Evolutionary conservation across 345 rosid species (phyloP).

Genomic region (Geranium rotundifolium): DNA sequence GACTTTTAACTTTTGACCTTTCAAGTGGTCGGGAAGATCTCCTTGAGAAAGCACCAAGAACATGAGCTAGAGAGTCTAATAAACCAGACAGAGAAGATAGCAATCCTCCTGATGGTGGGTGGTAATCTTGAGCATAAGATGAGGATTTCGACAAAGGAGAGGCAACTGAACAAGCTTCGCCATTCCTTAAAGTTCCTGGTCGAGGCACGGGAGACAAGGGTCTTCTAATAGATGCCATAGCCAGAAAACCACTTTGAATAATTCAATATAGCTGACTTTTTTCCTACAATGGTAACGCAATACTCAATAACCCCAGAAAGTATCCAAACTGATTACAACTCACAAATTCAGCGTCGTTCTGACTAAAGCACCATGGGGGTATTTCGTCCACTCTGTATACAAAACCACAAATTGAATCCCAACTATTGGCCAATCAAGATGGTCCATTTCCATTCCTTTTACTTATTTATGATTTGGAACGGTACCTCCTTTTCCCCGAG

Average conservation of each 20-base stretch:
- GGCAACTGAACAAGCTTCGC: constrained; percentile 41
- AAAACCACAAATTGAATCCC: background rate
- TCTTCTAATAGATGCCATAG: constrained; percentile 58
- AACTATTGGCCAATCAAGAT: background rate
- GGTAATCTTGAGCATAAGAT: constrained; percentile 16
- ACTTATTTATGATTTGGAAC: background rate
- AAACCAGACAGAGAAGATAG: constrained; percentile 26
- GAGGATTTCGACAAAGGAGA: constrained; percentile 52
- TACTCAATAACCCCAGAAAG: background rate
- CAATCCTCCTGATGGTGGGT: constrained; percentile 25
- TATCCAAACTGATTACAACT: background rate
- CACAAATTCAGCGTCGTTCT: background rate
- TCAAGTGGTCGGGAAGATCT: constrained; percentile 32
- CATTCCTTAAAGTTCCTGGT: constrained; percentile 26
- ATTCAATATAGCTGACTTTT: background rate
- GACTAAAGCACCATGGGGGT: background rate
- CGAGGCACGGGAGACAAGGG: constrained; percentile 43
- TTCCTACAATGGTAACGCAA: background rate
- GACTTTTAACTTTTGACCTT: constrained; percentile 34
- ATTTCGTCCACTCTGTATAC: background rate
- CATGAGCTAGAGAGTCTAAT: constrained; percentile 29
- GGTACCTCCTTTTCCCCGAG: background rate
- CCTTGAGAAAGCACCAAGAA: constrained; percentile 22
- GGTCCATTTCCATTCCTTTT: background rate
- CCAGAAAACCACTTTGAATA: constrained; percentile 6